Conservation (phyloP, 2,329 filamentous ascomycete genomes). For the Fusarium albosuccineum region DNA sequence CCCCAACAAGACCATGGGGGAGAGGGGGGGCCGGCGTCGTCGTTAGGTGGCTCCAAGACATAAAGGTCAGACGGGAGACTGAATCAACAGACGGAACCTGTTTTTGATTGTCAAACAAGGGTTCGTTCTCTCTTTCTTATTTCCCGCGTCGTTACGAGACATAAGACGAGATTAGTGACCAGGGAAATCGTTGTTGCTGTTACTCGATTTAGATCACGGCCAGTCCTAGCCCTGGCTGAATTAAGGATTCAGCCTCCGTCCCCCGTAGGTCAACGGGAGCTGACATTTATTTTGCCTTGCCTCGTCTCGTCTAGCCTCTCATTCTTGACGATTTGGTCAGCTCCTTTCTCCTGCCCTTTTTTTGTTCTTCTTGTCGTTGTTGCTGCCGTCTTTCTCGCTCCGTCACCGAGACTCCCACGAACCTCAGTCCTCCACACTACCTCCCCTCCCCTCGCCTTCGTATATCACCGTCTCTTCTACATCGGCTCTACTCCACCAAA, state of each 20-base stretch:
- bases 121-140: conserved; percentile 9
- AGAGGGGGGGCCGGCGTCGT: background rate
- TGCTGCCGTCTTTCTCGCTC: background rate
- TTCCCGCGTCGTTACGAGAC: conserved; percentile 7
- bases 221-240: conserved; percentile 28
- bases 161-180: conserved; percentile 33
- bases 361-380: background rate
- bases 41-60: conserved; percentile 1
- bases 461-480: conserved; percentile 6
- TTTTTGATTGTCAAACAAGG: conserved; percentile 19
- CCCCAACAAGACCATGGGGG: conserved; percentile 23
- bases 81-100: background rate
- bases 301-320: background rate
- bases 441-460: background rate
- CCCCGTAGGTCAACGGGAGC: conserved; percentile 11
- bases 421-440: background rate
- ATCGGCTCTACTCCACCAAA: conserved; percentile 23
- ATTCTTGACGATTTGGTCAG: conserved; percentile 7
- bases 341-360: background rate
- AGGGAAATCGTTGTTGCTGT: conserved; percentile 20
- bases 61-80: conserved; percentile 2
- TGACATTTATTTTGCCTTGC: background rate
- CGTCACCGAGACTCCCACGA: background rate
- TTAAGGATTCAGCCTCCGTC: conserved; percentile 30
- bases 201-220: conserved; percentile 35